Conservation (phyloP, 106 monocot species). For the Dioscorea zingiberensis region DNA sequence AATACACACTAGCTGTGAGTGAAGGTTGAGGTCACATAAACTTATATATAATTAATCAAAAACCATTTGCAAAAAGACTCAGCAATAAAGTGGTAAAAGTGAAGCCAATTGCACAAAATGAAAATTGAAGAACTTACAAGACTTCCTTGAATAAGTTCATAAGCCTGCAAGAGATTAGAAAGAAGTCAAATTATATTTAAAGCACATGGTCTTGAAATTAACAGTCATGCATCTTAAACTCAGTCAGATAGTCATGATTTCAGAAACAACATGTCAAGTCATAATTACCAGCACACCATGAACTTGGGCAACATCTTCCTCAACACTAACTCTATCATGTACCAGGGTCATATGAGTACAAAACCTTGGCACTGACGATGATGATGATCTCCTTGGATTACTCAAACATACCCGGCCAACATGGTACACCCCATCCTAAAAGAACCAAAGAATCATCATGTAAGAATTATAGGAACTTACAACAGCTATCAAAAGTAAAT, state of each 20-base stretch:
- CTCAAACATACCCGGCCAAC: conserved; percentile 7
- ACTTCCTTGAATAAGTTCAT: conserved; percentile 71
- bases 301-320: conserved; percentile 21
- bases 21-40: too few relatives aligned
- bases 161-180: conserved; percentile 48
- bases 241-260: neutral
- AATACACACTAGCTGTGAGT: too few relatives aligned
- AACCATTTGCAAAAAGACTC: neutral
- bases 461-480: neutral
- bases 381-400: conserved; percentile 8
- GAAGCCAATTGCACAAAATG: neutral
- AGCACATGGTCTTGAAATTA: neutral
- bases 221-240: neutral
- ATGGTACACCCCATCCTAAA: neutral
- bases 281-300: conserved; percentile 47
- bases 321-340: conserved; percentile 29
- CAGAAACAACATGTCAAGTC: neutral
- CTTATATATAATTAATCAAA: neutral
- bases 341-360: conserved; percentile 40
- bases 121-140: conserved; percentile 36
- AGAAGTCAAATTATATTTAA: neutral
- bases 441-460: neutral
- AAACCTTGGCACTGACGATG: conserved; percentile 6
- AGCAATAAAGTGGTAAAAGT: neutral
- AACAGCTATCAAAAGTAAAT: neutral